A percentile compares a stretch with the other conserved stretches of the same genome.
These are phyloP conservation scores for Arabidopsis thaliana DNA, from an alignment of 345 rosid species.

Conservation along the genomic window DNA sequence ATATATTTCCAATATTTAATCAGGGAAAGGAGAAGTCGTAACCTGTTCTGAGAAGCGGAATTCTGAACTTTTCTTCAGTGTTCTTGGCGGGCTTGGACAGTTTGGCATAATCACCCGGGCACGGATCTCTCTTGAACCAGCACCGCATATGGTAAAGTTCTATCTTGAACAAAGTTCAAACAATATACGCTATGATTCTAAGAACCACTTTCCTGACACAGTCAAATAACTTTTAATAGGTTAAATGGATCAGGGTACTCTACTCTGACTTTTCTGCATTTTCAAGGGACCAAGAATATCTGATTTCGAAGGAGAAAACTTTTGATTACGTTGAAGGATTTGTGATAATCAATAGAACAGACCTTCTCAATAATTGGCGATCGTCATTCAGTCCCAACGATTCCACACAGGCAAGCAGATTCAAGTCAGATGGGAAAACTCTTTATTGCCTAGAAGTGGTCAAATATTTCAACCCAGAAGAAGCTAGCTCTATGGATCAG, in stretches of 20 bases:
- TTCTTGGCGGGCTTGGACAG: constrained; percentile 98
- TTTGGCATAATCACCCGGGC: constrained; percentile 94
- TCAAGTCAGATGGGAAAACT: constrained; percentile 76
- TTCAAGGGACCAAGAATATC: constrained; percentile 79
- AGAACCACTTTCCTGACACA: constrained; percentile 23
- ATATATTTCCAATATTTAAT: constrained; percentile 28
- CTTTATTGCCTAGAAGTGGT: constrained; percentile 91
- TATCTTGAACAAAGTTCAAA: constrained; percentile 3
- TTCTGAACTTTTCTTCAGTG: constrained; percentile 80
- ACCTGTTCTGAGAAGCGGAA: constrained; percentile 81
- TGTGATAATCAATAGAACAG: constrained; percentile 76
- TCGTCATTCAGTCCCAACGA: constrained; percentile 78
- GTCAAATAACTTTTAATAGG: constrained; percentile 55
- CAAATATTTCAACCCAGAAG: constrained; percentile 67
- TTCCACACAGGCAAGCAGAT: constrained; percentile 70
- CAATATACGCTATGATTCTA: constrained; percentile 13
- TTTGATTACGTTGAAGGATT: constrained; percentile 96
- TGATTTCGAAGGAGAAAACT: constrained; percentile 61
- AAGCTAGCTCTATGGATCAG: constrained; percentile 52
- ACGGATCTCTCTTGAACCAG: constrained; percentile 71
- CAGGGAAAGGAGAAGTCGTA: constrained; percentile 89
- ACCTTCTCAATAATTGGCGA: constrained; percentile 80
- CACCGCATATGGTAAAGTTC: constrained; percentile 64
- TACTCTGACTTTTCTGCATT: constrained; percentile 84
- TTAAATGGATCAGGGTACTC: constrained; percentile 88